Evolutionary conservation across 2,329 filamentous ascomycete genomes (phyloP).

Genomic region (Xylaria sp.): DNA sequence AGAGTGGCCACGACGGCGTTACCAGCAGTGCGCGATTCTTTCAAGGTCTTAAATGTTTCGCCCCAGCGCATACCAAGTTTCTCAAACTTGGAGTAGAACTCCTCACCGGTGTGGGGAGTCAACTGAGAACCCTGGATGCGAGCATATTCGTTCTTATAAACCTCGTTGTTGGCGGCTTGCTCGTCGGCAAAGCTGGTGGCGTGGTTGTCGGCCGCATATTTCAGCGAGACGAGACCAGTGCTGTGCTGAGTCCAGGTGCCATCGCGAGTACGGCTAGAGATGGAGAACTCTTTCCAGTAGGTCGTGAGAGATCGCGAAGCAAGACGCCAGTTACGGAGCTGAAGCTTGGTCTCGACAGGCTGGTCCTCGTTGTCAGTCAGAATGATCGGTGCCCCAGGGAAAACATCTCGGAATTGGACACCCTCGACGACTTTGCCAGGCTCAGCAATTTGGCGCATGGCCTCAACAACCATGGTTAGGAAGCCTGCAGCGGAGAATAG

Average conservation of each 20-base stretch:
- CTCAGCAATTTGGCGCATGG: conserved; percentile 47
- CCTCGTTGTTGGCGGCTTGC: conserved; percentile 40
- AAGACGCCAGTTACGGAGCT: conserved; percentile 47
- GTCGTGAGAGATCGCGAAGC: conserved; percentile 46
- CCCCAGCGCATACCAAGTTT: conserved; percentile 47
- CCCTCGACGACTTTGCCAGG: conserved; percentile 44
- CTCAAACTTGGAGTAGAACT: conserved; percentile 47
- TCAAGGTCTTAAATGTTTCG: conserved; percentile 42
- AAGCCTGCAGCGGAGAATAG: conserved; percentile 60
- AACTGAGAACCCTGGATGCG: conserved; percentile 38
- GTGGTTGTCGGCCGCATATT: conserved; percentile 44
- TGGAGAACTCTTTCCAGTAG: conserved; percentile 47
- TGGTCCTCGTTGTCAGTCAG: conserved; percentile 45
- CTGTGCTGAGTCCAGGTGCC: conserved; percentile 47
- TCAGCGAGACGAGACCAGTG: conserved; percentile 45
- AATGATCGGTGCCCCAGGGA: conserved; percentile 43
- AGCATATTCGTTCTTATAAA: conserved; percentile 43
- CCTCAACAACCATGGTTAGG: conserved; percentile 53
- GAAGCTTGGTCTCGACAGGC: conserved; percentile 46
- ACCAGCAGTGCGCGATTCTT: conserved; percentile 39
- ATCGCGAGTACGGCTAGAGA: conserved; percentile 44
- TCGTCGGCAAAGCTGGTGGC: conserved; percentile 42
- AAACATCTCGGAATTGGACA: conserved; percentile 50
- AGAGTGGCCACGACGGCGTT: conserved; percentile 42
- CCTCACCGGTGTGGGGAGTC: conserved; percentile 38